Evolutionary conservation across 257 asterid genomes (phyloP).

Genomic region (Capsicum rhomboideum): DNA sequence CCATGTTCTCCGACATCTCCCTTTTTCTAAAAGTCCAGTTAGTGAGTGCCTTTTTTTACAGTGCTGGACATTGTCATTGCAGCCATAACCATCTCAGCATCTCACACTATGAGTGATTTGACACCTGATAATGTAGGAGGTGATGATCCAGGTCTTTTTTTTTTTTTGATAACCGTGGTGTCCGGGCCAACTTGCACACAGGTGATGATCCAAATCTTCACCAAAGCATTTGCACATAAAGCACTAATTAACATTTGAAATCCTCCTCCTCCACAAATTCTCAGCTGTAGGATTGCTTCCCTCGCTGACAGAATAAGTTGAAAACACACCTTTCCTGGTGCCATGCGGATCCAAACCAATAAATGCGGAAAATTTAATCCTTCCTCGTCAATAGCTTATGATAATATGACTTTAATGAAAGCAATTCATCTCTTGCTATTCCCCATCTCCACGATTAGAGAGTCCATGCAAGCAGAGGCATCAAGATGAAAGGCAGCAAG

Average conservation of each 20-base stretch:
- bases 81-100: not conserved
- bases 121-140: not conserved
- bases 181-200: not conserved
- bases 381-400: not conserved
- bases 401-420: not conserved
- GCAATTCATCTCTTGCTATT: not conserved
- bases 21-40: not conserved
- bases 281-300: not conserved
- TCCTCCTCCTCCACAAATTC: not conserved
- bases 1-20: not conserved
- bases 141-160: not conserved
- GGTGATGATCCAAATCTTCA: not conserved
- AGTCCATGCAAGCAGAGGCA: not conserved
- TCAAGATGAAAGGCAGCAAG: not conserved
- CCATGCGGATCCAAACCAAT: not conserved
- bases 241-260: not conserved
- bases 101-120: not conserved
- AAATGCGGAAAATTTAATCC: not conserved
- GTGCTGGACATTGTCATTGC: not conserved
- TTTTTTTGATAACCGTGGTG: not conserved
- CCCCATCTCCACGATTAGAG: not conserved
- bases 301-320: not conserved
- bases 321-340: not conserved
- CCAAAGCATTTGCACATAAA: not conserved
- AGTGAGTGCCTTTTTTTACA: not conserved